phyloP scores from a whole-genome alignment of 1,139 yeast species.

The Candida sanyaensis region DNA sequence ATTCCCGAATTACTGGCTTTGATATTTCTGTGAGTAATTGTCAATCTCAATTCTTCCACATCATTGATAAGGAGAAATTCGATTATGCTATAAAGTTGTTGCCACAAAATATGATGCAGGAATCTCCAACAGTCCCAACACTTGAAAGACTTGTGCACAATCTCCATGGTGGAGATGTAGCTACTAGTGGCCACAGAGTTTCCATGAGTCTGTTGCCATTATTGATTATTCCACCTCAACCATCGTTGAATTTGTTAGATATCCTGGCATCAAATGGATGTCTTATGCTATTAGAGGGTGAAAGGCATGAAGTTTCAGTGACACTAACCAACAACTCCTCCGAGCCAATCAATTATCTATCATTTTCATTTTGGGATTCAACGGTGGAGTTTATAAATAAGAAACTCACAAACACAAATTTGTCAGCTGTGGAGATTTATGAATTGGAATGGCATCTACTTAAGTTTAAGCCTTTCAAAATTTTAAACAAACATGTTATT shows the following conservation, averaged over 20 bases:
- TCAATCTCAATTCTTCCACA: slow-evolving; percentile 31
- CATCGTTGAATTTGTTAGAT: slow-evolving; percentile 55
- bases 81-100: slow-evolving; percentile 1
- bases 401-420: slow-evolving; percentile 20
- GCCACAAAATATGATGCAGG: neutral
- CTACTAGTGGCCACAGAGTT: slow-evolving; percentile 19
- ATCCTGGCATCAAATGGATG: slow-evolving; percentile 63
- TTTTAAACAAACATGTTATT: slow-evolving; percentile 41
- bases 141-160: slow-evolving; percentile 23
- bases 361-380: slow-evolving; percentile 72
- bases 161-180: slow-evolving; percentile 18
- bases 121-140: neutral
- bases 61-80: slow-evolving; percentile 28
- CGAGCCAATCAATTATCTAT: slow-evolving; percentile 55
- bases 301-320: slow-evolving; percentile 52
- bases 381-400: slow-evolving; percentile 63
- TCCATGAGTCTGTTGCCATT: slow-evolving; percentile 21
- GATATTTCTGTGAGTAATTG: slow-evolving; percentile 31
- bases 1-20: slow-evolving; percentile 32
- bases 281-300: slow-evolving; percentile 84
- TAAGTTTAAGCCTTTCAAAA: slow-evolving; percentile 57
- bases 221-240: slow-evolving; percentile 65
- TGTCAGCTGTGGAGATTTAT: slow-evolving; percentile 63
- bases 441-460: slow-evolving; percentile 74
- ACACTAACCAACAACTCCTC: slow-evolving; percentile 58